Evolutionary conservation across 2,329 filamentous ascomycete species (phyloP), one percentile per base, ranked within the genome.

Genomic region (Paramyrothecium sp.): DNA sequence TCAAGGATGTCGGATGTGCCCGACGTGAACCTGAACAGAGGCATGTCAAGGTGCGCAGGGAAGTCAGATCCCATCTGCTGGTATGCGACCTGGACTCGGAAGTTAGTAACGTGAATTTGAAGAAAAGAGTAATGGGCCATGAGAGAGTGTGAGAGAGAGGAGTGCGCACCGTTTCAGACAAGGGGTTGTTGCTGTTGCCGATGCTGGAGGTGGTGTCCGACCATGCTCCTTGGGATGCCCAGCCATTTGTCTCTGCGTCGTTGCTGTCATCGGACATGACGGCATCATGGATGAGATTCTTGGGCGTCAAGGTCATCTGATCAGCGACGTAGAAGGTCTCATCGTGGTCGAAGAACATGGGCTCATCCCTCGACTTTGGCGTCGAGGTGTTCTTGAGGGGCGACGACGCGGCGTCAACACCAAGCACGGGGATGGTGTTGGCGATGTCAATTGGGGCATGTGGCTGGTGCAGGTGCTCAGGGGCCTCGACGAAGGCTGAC

Each of bases 221-320:
- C 58, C 58, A 60, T 13, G 53, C 8, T 30, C 53, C 46, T 20
- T 60, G 50, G 5, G 58, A 54, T 2, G 41, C 34, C 58, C 58
- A 60, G 7, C 16, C 30, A 17, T 47, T 41, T 41, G 48, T 41
- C 34, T 57, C 53, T 16, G 53, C 23, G 30, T 50, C 55, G n/a
- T 55, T 52, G 38, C 47, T 54, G 20, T 57, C 55, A 47, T 55
- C 44, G 13, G 55, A 57, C 16, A 51, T 19, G 22, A 51, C 23
- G 49, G 50, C 50, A 7, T 53, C 51, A 38, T 21, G 38, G 11
- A 54, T 49, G 26, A 55, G 47, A 21, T 54, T 38, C 22, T 53
- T 53, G 10, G 55, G 58, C 1, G 53, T 55, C 55, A 57, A 21
- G 5, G 38, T 51, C 16, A 55, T 51, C 26, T 51, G 57, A 23